Conservation (phyloP, 1,139 yeast species). For the Lodderomyces metapsilosis region DNA sequence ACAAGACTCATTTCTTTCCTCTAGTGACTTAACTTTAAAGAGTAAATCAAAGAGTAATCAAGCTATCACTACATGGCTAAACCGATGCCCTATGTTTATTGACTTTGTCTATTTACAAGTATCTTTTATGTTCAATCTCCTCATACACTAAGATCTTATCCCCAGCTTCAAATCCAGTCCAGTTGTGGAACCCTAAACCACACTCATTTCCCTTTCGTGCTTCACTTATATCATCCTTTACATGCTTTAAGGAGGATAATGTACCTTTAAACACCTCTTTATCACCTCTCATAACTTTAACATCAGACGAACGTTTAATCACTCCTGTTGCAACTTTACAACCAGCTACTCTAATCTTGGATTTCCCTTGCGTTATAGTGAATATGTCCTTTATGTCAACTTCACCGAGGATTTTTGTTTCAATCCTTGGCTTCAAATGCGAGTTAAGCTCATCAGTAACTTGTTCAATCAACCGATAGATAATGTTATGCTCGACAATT, state of each 20-base stretch:
- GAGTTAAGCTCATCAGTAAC: constrained; percentile 67
- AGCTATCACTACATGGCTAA: too few relatives aligned
- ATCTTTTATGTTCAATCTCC: constrained; percentile 65
- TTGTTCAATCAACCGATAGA: constrained; percentile 83
- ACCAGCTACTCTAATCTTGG: constrained; percentile 73
- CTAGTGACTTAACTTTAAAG: too few relatives aligned
- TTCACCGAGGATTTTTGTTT: constrained; percentile 66
- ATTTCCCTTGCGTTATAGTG: constrained; percentile 55
- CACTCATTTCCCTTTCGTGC: constrained; percentile 88
- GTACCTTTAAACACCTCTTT: constrained; percentile 64
- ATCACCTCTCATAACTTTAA: constrained; percentile 62
- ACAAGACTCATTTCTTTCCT: too few relatives aligned
- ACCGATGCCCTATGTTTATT: too few relatives aligned
- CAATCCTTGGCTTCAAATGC: constrained; percentile 64
- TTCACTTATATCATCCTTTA: constrained; percentile 76
- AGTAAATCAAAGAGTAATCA: too few relatives aligned
- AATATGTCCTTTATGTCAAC: constrained; percentile 73
- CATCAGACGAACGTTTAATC: constrained; percentile 55
- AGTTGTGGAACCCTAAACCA: constrained; percentile 73
- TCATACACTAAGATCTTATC: constrained; percentile 77
- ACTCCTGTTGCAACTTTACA: constrained; percentile 77
- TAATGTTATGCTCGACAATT: constrained; percentile 70
- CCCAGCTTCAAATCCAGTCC: constrained; percentile 72
- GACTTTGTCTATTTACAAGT: constrained; percentile 11
- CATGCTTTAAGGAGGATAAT: constrained; percentile 73